phyloP scores from a whole-genome alignment of 73 alveolate species.

The Stentor coeruleus region DNA sequence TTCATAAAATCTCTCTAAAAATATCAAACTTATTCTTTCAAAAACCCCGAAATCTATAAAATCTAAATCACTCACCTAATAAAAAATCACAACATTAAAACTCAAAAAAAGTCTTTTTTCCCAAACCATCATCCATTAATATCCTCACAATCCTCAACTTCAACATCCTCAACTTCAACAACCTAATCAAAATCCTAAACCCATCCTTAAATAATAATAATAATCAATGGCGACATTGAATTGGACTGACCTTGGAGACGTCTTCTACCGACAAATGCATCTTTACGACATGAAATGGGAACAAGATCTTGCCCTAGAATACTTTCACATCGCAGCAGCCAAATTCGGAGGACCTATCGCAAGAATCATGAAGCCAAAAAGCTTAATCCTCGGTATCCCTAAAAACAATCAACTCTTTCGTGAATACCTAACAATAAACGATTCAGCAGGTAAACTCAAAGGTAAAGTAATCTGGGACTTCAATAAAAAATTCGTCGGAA shows the following conservation, averaged over 20 bases:
- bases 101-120: no score
- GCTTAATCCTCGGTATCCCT: background rate
- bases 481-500: background rate
- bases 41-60: no score
- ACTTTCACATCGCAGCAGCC: background rate
- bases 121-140: constrained; percentile 23
- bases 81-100: no score
- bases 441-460: background rate
- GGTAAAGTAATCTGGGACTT: background rate
- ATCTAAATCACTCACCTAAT: no score
- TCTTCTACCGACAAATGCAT: background rate
- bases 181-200: no score
- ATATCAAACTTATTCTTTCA: no score
- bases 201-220: no score
- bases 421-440: background rate
- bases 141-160: no score
- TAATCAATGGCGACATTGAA: no score
- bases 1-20: no score
- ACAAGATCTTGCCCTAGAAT: background rate
- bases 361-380: background rate
- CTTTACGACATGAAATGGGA: constrained; percentile 6
- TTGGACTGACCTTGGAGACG: background rate
- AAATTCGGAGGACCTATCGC: background rate
- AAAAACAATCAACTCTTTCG: background rate
- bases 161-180: no score